Percentiles rank a stretch among this genome's conserved stretches.
Evolutionary conservation across 139 green algal species (phyloP).

Genomic region (Chlamydomonas schloesseri): DNA sequence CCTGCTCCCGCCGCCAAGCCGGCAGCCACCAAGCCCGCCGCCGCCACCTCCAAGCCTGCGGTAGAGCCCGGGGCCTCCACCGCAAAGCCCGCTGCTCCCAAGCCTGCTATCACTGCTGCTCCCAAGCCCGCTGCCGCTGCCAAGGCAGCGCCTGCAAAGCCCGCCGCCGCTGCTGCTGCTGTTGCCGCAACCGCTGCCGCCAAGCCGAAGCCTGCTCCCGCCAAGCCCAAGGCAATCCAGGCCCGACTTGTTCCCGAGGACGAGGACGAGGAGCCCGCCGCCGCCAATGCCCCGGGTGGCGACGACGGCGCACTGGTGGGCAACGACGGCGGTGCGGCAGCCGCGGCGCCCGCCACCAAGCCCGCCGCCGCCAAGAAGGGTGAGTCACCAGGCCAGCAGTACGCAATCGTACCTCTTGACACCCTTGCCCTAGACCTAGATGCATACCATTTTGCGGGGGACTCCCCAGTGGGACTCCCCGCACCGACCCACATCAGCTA

Average conservation of each 20-base stretch:
- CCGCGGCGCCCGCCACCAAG: background rate
- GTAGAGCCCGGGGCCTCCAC: too few relatives aligned
- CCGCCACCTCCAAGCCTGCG: too few relatives aligned
- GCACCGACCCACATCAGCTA: background rate
- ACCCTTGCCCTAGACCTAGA: too few relatives aligned
- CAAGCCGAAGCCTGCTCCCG: background rate
- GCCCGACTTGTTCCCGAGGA: background rate
- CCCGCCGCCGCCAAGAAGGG: background rate
- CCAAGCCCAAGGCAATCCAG: background rate
- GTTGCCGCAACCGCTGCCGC: background rate
- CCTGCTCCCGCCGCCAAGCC: background rate
- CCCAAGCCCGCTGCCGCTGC: background rate
- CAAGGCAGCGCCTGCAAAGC: background rate
- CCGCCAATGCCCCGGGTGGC: background rate
- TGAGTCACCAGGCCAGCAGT: too few relatives aligned
- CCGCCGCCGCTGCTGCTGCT: background rate
- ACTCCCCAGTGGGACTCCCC: too few relatives aligned
- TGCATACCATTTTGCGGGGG: too few relatives aligned
- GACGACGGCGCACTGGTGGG: too few relatives aligned
- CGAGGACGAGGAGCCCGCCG: background rate
- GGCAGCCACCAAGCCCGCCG: background rate
- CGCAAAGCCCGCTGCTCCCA: too few relatives aligned
- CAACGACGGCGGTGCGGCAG: background rate
- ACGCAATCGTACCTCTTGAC: too few relatives aligned
- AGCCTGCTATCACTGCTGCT: too few relatives aligned